Conservation (phyloP, 257 asterid genomes). For the Salvia miltiorrhiza region DNA sequence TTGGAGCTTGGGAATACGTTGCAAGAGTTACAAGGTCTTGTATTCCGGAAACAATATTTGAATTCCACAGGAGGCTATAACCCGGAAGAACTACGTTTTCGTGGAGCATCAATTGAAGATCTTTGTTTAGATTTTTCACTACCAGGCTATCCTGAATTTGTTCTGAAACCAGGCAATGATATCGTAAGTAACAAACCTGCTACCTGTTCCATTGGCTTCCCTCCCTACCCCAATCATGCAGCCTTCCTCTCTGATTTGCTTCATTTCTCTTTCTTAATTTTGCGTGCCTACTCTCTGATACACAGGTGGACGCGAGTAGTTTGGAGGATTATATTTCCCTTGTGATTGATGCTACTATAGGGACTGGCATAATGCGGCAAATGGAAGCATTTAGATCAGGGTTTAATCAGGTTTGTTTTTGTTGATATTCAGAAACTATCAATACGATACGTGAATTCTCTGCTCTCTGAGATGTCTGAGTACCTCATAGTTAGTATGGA, state of each 20-base stretch:
- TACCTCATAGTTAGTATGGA: not conserved
- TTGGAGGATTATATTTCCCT: slow-evolving; percentile 82
- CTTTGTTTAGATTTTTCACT: slow-evolving; percentile 91
- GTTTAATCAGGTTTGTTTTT: slow-evolving; percentile 72
- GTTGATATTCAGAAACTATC: not conserved
- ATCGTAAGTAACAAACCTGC: slow-evolving; percentile 43
- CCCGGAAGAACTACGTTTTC: slow-evolving; percentile 52
- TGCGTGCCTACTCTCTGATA: slow-evolving; percentile 15
- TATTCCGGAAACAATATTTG: slow-evolving; percentile 62
- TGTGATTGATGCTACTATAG: slow-evolving; percentile 87
- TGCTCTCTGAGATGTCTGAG: not conserved
- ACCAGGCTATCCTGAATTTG: slow-evolving; percentile 91
- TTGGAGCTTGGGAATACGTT: slow-evolving; percentile 72
- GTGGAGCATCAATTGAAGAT: slow-evolving; percentile 80
- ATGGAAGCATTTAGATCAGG: slow-evolving; percentile 96
- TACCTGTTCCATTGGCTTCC: slow-evolving; percentile 11
- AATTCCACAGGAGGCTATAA: slow-evolving; percentile 54
- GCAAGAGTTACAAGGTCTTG: slow-evolving; percentile 91
- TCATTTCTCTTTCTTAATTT: not conserved
- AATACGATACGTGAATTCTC: not conserved
- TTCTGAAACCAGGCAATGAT: slow-evolving; percentile 62
- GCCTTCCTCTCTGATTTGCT: not conserved
- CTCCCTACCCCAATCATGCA: not conserved
- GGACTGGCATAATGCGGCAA: slow-evolving; percentile 75
- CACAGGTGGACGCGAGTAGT: slow-evolving; percentile 70